Evolutionary conservation across 2,329 filamentous ascomycete species (phyloP).

Genomic region (Beauveria brongniartii): DNA sequence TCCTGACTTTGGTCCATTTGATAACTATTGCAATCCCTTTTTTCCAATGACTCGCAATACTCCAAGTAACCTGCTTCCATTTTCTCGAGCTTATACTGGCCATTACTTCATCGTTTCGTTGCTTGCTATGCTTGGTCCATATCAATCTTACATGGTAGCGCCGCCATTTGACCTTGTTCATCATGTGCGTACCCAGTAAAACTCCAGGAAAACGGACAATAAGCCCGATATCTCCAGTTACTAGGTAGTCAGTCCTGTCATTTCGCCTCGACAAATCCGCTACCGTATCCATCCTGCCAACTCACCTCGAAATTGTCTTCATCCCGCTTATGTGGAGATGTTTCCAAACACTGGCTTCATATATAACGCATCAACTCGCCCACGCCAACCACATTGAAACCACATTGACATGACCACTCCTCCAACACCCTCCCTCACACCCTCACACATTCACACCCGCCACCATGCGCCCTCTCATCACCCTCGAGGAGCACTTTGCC

Average conservation of each 20-base stretch:
- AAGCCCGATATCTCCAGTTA: not conserved
- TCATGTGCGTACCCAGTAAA: not conserved
- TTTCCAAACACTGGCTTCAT: not conserved
- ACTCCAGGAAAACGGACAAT: not conserved
- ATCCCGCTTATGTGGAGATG: not conserved
- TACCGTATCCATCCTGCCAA: not conserved
- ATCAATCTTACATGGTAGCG: not conserved
- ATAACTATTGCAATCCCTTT: not conserved
- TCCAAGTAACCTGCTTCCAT: too few species aligned
- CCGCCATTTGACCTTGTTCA: not conserved
- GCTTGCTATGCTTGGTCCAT: not conserved
- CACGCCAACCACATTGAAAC: not conserved
- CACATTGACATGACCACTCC: not conserved
- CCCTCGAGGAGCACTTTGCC: constrained; percentile 35
- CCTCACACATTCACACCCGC: too few species aligned
- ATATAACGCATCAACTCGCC: not conserved
- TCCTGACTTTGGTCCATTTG: not conserved
- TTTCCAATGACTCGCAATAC: not conserved
- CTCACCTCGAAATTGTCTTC: not conserved
- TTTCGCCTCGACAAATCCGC: not conserved
- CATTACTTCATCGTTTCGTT: not conserved
- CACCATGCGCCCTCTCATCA: constrained; percentile 23
- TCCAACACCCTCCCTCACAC: too few species aligned
- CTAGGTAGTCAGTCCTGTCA: not conserved
- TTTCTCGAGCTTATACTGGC: not conserved